phyloP scores from a whole-genome alignment of 352 stramenopile species.

The Phytophthora sansomeana region DNA sequence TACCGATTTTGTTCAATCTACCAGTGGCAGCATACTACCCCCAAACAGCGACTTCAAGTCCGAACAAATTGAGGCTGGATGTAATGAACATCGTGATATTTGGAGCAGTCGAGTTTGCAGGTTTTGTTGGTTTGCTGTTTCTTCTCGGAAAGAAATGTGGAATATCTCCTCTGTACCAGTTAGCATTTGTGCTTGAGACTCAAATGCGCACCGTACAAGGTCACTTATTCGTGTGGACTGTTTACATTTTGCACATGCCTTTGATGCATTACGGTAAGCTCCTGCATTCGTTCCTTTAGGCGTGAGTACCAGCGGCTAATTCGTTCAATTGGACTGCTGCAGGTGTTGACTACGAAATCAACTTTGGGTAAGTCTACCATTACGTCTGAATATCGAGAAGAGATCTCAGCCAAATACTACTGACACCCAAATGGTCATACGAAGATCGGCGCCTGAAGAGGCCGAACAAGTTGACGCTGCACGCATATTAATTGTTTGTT shows the following conservation, averaged over 20 bases:
- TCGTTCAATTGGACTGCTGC: neutral
- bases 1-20: constrained; percentile 30
- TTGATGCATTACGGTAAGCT: constrained; percentile 32
- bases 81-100: constrained; percentile 27
- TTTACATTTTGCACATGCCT: constrained; percentile 33
- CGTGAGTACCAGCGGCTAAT: neutral
- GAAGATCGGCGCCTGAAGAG: too few species aligned
- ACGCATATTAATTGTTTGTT: too few species aligned
- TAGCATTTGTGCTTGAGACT: constrained; percentile 31
- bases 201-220: constrained; percentile 22
- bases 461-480: too few species aligned
- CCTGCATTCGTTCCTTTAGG: neutral
- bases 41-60: constrained; percentile 15
- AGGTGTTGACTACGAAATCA: constrained; percentile 24
- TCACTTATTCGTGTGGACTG: constrained; percentile 23
- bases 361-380: constrained; percentile 1
- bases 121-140: constrained; percentile 22
- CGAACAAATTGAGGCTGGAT: constrained; percentile 14
- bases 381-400: too few species aligned
- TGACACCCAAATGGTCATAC: too few species aligned
- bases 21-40: constrained; percentile 39
- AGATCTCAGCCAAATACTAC: too few species aligned
- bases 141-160: constrained; percentile 29
- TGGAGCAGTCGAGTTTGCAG: constrained; percentile 21
- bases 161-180: constrained; percentile 33